phyloP scores from a whole-genome alignment of 768 basidiomycete species.

The Mycena rosella region DNA sequence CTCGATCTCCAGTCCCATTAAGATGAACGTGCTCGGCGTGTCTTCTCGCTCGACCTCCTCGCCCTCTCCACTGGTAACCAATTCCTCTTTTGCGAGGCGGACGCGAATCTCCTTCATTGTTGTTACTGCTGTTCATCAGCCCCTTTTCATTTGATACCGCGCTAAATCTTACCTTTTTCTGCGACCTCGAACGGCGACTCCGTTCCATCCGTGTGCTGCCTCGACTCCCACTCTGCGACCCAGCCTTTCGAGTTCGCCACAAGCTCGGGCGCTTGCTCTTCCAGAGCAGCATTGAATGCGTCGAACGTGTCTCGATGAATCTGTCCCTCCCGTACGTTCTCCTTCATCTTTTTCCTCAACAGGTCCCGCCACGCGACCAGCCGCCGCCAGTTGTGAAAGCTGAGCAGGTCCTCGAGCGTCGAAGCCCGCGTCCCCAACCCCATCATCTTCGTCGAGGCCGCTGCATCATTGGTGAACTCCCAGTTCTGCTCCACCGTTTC shows the following conservation, averaged over 20 bases:
- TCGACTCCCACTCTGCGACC: not conserved
- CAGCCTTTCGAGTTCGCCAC: not conserved
- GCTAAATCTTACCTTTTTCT: not conserved
- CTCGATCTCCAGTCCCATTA: constrained; percentile 1
- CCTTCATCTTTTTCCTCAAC: not conserved
- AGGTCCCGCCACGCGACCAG: not conserved
- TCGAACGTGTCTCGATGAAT: not conserved
- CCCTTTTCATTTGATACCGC: too few relatives aligned
- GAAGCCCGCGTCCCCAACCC: constrained; percentile 25
- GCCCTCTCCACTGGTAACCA: not conserved
- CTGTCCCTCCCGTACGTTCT: not conserved
- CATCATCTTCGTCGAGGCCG: not conserved
- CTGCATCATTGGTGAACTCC: not conserved
- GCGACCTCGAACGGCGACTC: not conserved
- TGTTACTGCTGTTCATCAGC: not conserved
- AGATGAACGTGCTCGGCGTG: not conserved
- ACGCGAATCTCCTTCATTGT: not conserved
- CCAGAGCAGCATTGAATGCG: not conserved
- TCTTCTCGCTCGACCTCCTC: not conserved
- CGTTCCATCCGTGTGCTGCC: not conserved
- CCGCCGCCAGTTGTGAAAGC: not conserved
- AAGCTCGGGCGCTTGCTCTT: not conserved
- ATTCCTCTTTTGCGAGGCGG: not conserved
- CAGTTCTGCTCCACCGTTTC: not conserved
- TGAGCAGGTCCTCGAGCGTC: not conserved